Percentiles rank a stretch among this genome's conserved stretches.
Evolutionary conservation across 768 basidiomycete genomes (phyloP).

Genomic region (Hemileccinum rubropunctum): DNA sequence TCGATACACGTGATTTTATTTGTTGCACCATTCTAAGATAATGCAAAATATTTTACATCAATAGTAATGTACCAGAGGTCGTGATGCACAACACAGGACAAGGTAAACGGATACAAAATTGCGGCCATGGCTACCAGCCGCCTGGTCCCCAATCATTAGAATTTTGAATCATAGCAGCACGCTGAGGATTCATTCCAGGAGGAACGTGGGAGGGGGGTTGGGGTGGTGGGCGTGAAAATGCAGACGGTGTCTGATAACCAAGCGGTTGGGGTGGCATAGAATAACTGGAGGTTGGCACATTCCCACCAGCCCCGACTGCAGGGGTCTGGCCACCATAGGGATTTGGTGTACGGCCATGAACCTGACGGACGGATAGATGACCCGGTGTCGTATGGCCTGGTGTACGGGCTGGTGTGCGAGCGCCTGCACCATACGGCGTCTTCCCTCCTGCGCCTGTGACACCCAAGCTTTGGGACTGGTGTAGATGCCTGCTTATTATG

Average conservation of each 20-base stretch:
- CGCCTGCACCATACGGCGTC: constrained; percentile 75
- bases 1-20: constrained; percentile 4
- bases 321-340: constrained; percentile 58
- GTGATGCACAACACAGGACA: constrained; percentile 15
- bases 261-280: constrained; percentile 32
- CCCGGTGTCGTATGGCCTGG: constrained; percentile 79
- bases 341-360: constrained; percentile 70
- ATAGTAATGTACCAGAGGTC: constrained; percentile 18
- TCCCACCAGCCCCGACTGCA: constrained; percentile 30
- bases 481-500: constrained; percentile 54
- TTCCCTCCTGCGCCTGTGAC: constrained; percentile 58
- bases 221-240: constrained; percentile 40
- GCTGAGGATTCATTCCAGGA: constrained; percentile 63
- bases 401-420: constrained; percentile 74
- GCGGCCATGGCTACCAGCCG: constrained; percentile 28
- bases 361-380: constrained; percentile 70
- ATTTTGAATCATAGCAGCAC: constrained; percentile 64
- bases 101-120: constrained; percentile 16
- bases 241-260: constrained; percentile 40
- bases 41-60: constrained; percentile 29
- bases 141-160: constrained; percentile 35
- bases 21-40: constrained; percentile 20
- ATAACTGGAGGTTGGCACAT: constrained; percentile 26
- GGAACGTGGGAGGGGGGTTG: constrained; percentile 46
- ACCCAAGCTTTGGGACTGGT: constrained; percentile 69